phyloP scores from a whole-genome alignment of 805 yeast genomes.

The Metschnikowia lunata region DNA sequence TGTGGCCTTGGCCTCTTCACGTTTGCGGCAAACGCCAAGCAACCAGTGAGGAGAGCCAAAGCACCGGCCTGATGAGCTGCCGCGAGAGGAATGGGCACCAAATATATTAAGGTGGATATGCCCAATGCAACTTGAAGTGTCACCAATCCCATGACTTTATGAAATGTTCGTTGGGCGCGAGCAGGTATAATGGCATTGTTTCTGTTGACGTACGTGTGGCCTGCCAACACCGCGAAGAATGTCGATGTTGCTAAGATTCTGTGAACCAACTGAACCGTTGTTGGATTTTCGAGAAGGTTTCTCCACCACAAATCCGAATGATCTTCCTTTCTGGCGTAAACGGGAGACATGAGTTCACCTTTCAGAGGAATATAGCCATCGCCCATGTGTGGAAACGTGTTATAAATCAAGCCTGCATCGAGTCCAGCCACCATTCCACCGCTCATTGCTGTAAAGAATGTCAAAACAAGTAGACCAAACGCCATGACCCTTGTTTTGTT shows the following conservation, averaged over 20 bases:
- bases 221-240: conserved; percentile 61
- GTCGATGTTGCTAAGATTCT: conserved; percentile 81
- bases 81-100: conserved; percentile 90
- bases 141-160: conserved; percentile 76
- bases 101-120: conserved; percentile 74
- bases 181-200: conserved; percentile 55
- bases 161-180: conserved; percentile 50
- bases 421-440: conserved; percentile 98
- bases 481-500: conserved; percentile 54
- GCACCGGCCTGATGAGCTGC: conserved; percentile 98
- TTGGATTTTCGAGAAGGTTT: conserved; percentile 89
- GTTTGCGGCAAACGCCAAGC: conserved; percentile 46
- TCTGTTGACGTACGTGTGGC: conserved; percentile 64
- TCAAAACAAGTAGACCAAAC: conserved; percentile 55
- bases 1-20: conserved; percentile 38
- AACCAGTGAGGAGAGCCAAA: conserved; percentile 75
- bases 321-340: conserved; percentile 63
- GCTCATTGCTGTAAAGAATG: conserved; percentile 89
- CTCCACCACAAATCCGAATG: conserved; percentile 82
- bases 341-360: conserved; percentile 74
- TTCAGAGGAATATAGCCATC: conserved; percentile 68
- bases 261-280: conserved; percentile 91
- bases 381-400: conserved; percentile 97
- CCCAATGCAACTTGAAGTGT: conserved; percentile 83
- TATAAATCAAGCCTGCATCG: conserved; percentile 95